Conservation (phyloP, 2,329 filamentous ascomycete genomes). For the Sclerotinia trifoliorum region DNA sequence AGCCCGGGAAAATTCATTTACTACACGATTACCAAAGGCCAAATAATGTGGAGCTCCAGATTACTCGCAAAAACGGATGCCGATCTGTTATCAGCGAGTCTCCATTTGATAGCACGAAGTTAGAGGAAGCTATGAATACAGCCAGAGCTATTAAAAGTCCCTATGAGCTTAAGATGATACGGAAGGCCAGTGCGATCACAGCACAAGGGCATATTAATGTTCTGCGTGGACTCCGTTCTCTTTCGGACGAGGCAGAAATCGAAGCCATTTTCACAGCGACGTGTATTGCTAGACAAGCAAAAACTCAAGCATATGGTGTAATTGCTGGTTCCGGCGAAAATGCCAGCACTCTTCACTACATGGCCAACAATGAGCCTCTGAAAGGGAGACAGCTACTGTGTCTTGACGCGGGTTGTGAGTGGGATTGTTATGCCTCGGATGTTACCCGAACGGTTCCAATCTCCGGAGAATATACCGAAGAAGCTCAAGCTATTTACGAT, state of each 20-base stretch:
- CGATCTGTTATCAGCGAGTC: constrained; percentile 12
- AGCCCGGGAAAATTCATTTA: constrained; percentile 47
- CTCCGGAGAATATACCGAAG: constrained; percentile 64
- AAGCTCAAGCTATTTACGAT: constrained; percentile 71
- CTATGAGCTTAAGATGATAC: constrained; percentile 82
- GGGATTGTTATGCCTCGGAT: constrained; percentile 81
- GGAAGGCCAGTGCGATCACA: constrained; percentile 77
- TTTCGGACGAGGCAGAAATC: constrained; percentile 78
- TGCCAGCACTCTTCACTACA: constrained; percentile 83
- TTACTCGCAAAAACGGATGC: constrained; percentile 17
- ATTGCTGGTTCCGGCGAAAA: constrained; percentile 85
- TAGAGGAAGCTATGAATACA: constrained; percentile 73
- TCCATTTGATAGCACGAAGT: constrained; percentile 49
- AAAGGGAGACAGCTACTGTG: constrained; percentile 70
- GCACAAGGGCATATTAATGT: constrained; percentile 74
- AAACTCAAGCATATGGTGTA: constrained; percentile 79
- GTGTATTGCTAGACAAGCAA: constrained; percentile 71
- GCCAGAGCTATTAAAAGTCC: constrained; percentile 78
- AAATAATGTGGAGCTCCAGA: constrained; percentile 8
- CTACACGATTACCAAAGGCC: constrained; percentile 46
- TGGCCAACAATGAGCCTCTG: constrained; percentile 72
- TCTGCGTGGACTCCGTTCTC: constrained; percentile 58
- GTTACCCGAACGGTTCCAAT: constrained; percentile 87
- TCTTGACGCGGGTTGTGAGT: constrained; percentile 86
- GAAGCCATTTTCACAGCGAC: constrained; percentile 73